phyloP scores from a whole-genome alignment of 371 early-diverging fungal species.

The Mucor plumbeus region DNA sequence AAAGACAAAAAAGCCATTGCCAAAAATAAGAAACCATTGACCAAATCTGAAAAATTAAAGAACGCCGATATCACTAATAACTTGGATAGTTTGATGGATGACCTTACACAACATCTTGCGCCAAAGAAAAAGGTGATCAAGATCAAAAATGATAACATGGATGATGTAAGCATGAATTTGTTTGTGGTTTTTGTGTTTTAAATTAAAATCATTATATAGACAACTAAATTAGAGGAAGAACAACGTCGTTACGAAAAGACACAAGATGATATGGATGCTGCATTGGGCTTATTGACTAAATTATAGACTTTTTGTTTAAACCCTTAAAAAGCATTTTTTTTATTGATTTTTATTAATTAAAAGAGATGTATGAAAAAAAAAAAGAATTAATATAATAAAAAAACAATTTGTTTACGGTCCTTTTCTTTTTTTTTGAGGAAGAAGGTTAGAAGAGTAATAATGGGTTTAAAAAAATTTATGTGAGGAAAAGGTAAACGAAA shows the following conservation, averaged over 20 bases:
- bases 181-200: not conserved
- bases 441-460: not conserved
- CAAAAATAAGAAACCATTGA: slow-evolving; percentile 28
- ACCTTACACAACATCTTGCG: slow-evolving; percentile 35
- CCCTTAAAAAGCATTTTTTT: not conserved
- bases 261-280: slow-evolving; percentile 51
- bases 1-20: slow-evolving; percentile 13
- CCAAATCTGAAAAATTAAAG: slow-evolving; percentile 31
- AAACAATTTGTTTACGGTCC: slow-evolving; percentile 2
- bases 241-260: slow-evolving; percentile 51
- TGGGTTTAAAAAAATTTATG: not conserved
- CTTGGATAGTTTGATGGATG: slow-evolving; percentile 43
- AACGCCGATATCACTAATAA: slow-evolving; percentile 39
- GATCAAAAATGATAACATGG: slow-evolving; percentile 26
- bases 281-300: slow-evolving; percentile 43
- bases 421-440: not conserved
- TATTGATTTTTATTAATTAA: slow-evolving; percentile 3
- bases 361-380: not conserved
- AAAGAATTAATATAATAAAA: not conserved
- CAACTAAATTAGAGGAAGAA: slow-evolving; percentile 35
- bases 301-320: slow-evolving; percentile 23
- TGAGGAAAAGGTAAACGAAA: not conserved
- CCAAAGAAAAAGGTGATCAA: slow-evolving; percentile 30
- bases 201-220: slow-evolving; percentile 5
- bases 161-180: slow-evolving; percentile 21